A percentile compares a stretch with the other conserved stretches of the same genome.
These are phyloP conservation scores for Metarhizium robertsii DNA, from an alignment of 2,329 filamentous ascomycete genomes.

Conservation along the genomic window DNA sequence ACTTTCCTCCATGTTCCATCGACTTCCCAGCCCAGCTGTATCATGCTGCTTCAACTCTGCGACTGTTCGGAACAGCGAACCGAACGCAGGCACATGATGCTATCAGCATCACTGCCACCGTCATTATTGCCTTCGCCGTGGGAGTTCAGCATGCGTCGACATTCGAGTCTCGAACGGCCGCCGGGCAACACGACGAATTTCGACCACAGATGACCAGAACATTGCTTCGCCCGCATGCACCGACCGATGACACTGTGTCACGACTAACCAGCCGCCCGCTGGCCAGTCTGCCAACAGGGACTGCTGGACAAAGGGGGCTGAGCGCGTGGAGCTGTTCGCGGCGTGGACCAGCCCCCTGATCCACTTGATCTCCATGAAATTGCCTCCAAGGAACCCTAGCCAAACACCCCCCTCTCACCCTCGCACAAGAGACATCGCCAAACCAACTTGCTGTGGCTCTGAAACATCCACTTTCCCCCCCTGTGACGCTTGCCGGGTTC, in stretches of 20 bases:
- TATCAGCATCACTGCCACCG: background rate
- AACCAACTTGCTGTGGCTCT: conserved; percentile 3
- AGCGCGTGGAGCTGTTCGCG: conserved; percentile 9
- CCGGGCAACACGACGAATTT: background rate
- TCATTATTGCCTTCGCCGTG: background rate
- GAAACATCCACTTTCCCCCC: conserved; percentile 9
- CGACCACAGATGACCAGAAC: background rate
- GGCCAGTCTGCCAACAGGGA: background rate
- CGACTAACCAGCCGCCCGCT: background rate
- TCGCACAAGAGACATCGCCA: conserved; percentile 5
- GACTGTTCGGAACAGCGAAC: background rate
- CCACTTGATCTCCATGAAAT: conserved; percentile 15
- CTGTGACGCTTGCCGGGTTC: background rate
- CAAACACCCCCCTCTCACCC: conserved; percentile 12
- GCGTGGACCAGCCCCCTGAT: conserved; percentile 5
- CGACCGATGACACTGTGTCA: background rate
- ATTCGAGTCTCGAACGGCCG: background rate
- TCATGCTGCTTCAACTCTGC: background rate
- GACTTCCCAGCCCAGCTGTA: background rate
- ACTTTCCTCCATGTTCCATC: background rate
- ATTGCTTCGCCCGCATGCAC: conserved; percentile 1
- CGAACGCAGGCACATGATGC: background rate
- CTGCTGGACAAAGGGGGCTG: conserved; percentile 8
- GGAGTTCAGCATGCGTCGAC: background rate
- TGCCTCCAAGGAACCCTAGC: conserved; percentile 12